phyloP scores from a whole-genome alignment of 108 stramenopile species.

The Hondaea fermentalgiana region DNA sequence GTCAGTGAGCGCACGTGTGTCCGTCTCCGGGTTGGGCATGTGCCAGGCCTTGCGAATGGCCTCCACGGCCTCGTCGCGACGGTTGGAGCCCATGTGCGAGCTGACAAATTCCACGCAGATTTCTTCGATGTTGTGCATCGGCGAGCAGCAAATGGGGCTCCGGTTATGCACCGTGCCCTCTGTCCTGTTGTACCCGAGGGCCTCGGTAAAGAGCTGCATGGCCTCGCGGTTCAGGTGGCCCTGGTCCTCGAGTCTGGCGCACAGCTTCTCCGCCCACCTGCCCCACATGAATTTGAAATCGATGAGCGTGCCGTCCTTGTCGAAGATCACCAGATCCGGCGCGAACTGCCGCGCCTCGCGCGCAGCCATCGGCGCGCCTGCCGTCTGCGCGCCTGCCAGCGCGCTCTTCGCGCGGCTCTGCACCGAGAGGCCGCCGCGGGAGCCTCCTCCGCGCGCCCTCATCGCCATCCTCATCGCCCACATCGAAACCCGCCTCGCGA shows the following conservation, averaged over 20 bases:
- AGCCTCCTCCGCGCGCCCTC: too few species aligned
- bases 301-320: conserved; percentile 9
- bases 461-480: too few species aligned
- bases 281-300: conserved; percentile 10
- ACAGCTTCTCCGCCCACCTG: neutral
- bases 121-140: neutral
- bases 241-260: neutral
- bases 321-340: conserved; percentile 7
- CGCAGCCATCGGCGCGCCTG: neutral
- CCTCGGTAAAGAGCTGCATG: neutral
- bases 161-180: neutral
- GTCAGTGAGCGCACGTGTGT: neutral
- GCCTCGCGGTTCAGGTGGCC: neutral
- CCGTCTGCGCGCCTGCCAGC: neutral
- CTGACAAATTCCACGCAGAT: neutral
- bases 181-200: neutral
- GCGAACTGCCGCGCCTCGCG: neutral
- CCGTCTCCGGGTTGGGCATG: conserved; percentile 8
- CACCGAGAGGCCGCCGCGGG: too few species aligned
- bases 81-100: neutral
- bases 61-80: neutral
- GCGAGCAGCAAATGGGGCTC: neutral
- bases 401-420: too few species aligned
- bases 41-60: neutral
- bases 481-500: too few species aligned